Conservation (phyloP, 768 basidiomycete genomes). For the Imleria badia region DNA sequence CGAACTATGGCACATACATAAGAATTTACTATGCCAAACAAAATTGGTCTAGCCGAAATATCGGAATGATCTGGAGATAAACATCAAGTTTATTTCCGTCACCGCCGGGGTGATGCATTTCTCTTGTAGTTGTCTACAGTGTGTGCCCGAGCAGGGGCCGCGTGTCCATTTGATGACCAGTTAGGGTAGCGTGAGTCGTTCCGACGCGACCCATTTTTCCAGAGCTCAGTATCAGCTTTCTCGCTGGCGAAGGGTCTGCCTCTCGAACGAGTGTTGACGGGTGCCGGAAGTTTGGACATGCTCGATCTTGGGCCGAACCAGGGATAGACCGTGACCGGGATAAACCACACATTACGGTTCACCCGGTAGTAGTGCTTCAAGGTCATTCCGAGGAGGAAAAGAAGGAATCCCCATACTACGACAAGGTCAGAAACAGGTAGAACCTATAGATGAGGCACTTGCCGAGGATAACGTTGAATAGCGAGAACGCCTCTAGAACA, state of each 20-base stretch:
- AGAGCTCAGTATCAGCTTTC: slow-evolving; percentile 28
- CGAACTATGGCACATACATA: slow-evolving; percentile 19
- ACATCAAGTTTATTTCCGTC: slow-evolving; percentile 23
- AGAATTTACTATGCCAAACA: slow-evolving; percentile 7
- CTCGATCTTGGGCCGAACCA: slow-evolving; percentile 57
- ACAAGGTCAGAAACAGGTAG: slow-evolving; percentile 8
- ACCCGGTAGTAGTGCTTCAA: slow-evolving; percentile 44
- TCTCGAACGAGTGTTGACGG: slow-evolving; percentile 39
- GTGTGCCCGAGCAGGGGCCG: slow-evolving; percentile 28
- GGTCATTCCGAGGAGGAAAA: slow-evolving; percentile 45
- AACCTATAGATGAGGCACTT: slow-evolving; percentile 25
- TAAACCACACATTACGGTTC: slow-evolving; percentile 59
- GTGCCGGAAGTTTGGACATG: slow-evolving; percentile 42
- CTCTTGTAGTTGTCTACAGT: slow-evolving; percentile 38
- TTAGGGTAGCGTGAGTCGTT: slow-evolving; percentile 21
- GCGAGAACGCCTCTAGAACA: slow-evolving; percentile 75
- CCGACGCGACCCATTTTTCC: slow-evolving; percentile 20
- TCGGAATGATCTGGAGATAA: slow-evolving; percentile 1
- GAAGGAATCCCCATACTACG: slow-evolving; percentile 49
- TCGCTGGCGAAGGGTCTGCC: slow-evolving; percentile 30
- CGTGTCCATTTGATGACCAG: slow-evolving; percentile 20
- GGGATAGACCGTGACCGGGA: slow-evolving; percentile 66
- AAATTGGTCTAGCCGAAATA: slow-evolving; percentile 13
- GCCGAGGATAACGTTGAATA: slow-evolving; percentile 76
- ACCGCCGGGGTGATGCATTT: slow-evolving; percentile 46